Percentiles rank a stretch among this genome's conserved stretches.
Conservation (phyloP, 225 moss, liverwort and hornwort species). For the Physcomitrellopsis africana region DNA sequence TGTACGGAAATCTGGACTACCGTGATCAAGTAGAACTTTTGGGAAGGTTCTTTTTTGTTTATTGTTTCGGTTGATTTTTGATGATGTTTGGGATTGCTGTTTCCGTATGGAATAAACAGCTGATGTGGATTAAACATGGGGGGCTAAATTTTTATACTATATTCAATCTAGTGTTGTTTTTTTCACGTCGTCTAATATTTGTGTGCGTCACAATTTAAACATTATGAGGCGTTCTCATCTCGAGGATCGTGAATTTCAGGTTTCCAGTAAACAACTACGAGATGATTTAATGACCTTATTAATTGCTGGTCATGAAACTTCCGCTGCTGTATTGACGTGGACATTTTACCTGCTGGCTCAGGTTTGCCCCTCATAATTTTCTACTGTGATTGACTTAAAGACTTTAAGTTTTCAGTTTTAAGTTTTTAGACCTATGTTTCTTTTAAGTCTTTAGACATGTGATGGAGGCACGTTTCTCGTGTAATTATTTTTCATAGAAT, state of each 20-base stretch:
- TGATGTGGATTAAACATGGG: not conserved
- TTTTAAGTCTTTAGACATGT: too few species aligned
- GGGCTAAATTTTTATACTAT: too few species aligned
- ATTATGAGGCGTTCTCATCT: constrained; percentile 1
- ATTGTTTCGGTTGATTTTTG: not conserved
- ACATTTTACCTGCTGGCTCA: constrained; percentile 81
- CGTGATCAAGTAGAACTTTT: not conserved
- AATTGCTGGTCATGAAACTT: constrained; percentile 94
- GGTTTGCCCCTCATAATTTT: constrained; percentile 45
- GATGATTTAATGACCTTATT: constrained; percentile 91
- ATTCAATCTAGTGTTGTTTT: too few species aligned
- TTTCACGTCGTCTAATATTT: too few species aligned
- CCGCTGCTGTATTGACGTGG: constrained; percentile 91
- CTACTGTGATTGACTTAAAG: not conserved
- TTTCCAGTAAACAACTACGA: constrained; percentile 82
- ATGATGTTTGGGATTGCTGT: not conserved
- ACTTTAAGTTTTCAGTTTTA: not conserved
- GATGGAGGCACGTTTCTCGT: not conserved
- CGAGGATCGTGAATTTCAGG: constrained; percentile 40
- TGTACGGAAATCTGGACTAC: not conserved
- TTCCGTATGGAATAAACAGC: not conserved
- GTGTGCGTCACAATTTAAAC: too few species aligned
- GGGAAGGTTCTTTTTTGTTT: too few species aligned
- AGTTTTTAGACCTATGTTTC: not conserved
- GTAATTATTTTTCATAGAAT: not conserved